Evolutionary conservation across 208 protist genomes (phyloP).

Genomic region (Trypanosoma congolense): DNA sequence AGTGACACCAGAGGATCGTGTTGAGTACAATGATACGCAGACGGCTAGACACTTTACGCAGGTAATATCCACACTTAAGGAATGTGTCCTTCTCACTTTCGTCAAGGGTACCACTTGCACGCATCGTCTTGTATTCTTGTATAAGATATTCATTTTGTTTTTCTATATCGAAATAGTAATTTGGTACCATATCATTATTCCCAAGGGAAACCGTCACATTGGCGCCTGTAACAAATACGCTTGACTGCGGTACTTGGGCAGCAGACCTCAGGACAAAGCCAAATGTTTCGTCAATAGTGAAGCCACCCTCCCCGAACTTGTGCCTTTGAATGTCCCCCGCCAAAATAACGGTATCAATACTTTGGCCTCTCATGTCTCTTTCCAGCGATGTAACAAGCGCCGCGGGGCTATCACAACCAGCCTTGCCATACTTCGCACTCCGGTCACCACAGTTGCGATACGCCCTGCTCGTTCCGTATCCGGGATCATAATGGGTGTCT

Average conservation of each 20-base stretch:
- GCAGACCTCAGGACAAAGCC: constrained; percentile 14
- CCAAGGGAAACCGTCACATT: constrained; percentile 38
- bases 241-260: constrained; percentile 11
- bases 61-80: constrained; percentile 60
- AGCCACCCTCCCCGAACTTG: constrained; percentile 21
- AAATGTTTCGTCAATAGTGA: constrained; percentile 25
- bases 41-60: constrained; percentile 22
- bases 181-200: constrained; percentile 76
- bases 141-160: constrained; percentile 19
- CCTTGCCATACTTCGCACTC: constrained; percentile 24
- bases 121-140: constrained; percentile 27
- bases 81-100: constrained; percentile 31
- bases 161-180: constrained; percentile 35
- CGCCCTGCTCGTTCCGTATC: constrained; percentile 41
- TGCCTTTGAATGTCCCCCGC: constrained; percentile 78
- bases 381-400: constrained; percentile 41
- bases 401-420: constrained; percentile 50
- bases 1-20: constrained; percentile 63
- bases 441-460: constrained; percentile 26
- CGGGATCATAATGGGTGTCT: constrained; percentile 79
- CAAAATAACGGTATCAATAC: constrained; percentile 33
- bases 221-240: constrained; percentile 5
- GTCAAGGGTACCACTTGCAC: constrained; percentile 25
- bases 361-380: constrained; percentile 30
- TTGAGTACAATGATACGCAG: constrained; percentile 63